A percentile compares a stretch with the other conserved stretches of the same genome.
These are phyloP conservation scores for Reutealis trisperma DNA, from an alignment of 345 rosid genomes.

Conservation along the genomic window DNA sequence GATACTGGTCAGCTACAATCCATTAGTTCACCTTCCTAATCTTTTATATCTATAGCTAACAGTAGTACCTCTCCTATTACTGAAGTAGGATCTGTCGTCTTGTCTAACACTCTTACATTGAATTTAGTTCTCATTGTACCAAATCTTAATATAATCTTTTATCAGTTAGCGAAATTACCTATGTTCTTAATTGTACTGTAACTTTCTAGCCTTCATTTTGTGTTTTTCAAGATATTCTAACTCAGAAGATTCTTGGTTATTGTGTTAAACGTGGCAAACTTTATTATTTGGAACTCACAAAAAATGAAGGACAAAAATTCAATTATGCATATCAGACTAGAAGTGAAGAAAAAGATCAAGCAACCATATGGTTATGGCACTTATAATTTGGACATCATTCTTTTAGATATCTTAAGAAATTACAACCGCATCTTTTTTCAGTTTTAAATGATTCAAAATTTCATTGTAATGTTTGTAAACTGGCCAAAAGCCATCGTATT, in stretches of 20 bases:
- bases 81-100: too few species aligned
- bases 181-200: not conserved
- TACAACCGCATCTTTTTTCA: not conserved
- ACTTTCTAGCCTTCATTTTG: not conserved
- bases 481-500: not conserved
- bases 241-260: not conserved
- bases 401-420: not conserved
- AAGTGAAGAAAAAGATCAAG: too few species aligned
- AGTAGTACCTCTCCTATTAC: too few species aligned
- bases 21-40: too few species aligned
- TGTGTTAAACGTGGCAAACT: not conserved
- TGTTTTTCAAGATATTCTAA: not conserved
- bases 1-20: too few species aligned
- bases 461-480: not conserved
- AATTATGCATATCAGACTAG: too few species aligned
- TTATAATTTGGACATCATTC: not conserved
- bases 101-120: too few species aligned
- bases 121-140: too few species aligned
- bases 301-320: not conserved
- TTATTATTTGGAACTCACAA: not conserved
- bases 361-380: not conserved
- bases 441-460: too few species aligned
- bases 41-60: too few species aligned
- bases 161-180: not conserved
- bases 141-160: not conserved